Evolutionary conservation across 495 filamentous ascomycete genomes (phyloP).

Genomic region (Cenococcum geophilum): DNA sequence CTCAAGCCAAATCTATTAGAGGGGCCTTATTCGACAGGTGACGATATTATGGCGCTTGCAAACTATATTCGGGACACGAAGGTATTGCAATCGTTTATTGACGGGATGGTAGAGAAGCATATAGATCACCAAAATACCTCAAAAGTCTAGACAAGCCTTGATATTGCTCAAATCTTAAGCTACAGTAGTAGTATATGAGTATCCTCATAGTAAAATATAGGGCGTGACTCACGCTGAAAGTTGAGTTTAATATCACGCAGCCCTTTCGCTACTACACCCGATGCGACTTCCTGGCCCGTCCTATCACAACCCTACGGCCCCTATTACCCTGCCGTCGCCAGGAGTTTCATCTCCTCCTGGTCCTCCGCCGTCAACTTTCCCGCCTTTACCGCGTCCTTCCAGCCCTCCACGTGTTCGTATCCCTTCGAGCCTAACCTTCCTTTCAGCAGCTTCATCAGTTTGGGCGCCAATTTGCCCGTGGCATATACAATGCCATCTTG

Average conservation of each 20-base stretch:
- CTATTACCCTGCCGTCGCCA: slow-evolving; percentile 11
- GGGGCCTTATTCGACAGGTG: background rate
- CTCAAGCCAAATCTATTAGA: background rate
- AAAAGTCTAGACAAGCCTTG: background rate
- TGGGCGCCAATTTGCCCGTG: slow-evolving; percentile 34
- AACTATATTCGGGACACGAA: background rate
- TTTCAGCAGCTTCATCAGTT: slow-evolving; percentile 32
- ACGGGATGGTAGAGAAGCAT: background rate
- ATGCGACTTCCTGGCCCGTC: background rate
- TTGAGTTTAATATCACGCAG: background rate
- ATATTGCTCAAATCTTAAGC: background rate
- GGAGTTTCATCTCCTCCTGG: slow-evolving; percentile 25
- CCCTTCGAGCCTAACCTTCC: slow-evolving; percentile 12
- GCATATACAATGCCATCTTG: slow-evolving; percentile 30
- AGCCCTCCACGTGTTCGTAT: slow-evolving; percentile 27
- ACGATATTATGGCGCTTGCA: background rate
- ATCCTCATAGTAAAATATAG: no score
- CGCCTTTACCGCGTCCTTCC: slow-evolving; percentile 32
- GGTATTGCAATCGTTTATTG: background rate
- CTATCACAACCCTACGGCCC: background rate
- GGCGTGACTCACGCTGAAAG: background rate
- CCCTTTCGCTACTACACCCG: background rate
- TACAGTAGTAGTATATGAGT: background rate
- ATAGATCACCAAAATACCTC: background rate
- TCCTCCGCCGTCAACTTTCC: slow-evolving; percentile 24